Evolutionary conservation across 2,329 filamentous ascomycete species (phyloP).

Genomic region (Ceratocystis variospora): DNA sequence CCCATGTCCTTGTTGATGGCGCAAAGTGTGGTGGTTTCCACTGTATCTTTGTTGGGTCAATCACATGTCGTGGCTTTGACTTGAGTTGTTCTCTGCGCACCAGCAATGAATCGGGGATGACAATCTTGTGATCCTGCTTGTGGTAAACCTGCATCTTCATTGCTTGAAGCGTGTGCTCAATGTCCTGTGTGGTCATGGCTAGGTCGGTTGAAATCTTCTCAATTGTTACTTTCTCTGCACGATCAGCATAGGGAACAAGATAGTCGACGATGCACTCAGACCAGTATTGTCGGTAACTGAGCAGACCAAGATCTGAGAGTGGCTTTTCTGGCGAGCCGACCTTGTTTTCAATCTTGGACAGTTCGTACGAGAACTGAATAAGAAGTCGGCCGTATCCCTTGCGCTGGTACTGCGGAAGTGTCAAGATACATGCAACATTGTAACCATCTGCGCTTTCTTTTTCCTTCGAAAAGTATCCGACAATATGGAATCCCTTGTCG

Average conservation of each 20-base stretch:
- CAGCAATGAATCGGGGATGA: constrained; percentile 73
- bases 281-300: constrained; percentile 97
- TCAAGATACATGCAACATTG: constrained; percentile 96
- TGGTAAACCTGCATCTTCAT: constrained; percentile 92
- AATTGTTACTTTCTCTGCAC: constrained; percentile 62
- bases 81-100: constrained; percentile 68
- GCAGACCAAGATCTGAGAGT: constrained; percentile 77
- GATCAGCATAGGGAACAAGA: constrained; percentile 57
- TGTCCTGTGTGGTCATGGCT: constrained; percentile 95
- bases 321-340: constrained; percentile 94
- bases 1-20: constrained; percentile 83
- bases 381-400: constrained; percentile 86
- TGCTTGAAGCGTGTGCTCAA: constrained; percentile 86
- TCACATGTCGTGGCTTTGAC: constrained; percentile 58
- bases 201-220: constrained; percentile 66
- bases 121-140: constrained; percentile 92
- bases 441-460: constrained; percentile 95
- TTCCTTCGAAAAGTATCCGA: constrained; percentile 99
- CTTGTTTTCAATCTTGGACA: constrained; percentile 89
- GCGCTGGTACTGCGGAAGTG: constrained; percentile 87
- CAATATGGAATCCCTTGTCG: constrained; percentile 80
- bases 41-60: constrained; percentile 65
- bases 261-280: constrained; percentile 85
- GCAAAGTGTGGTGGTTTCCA: constrained; percentile 97
- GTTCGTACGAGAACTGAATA: constrained; percentile 95